Base-by-base conservation (phyloP, 2,329 filamentous ascomycete genomes). In the Ambrosiella xylebori region DNA sequence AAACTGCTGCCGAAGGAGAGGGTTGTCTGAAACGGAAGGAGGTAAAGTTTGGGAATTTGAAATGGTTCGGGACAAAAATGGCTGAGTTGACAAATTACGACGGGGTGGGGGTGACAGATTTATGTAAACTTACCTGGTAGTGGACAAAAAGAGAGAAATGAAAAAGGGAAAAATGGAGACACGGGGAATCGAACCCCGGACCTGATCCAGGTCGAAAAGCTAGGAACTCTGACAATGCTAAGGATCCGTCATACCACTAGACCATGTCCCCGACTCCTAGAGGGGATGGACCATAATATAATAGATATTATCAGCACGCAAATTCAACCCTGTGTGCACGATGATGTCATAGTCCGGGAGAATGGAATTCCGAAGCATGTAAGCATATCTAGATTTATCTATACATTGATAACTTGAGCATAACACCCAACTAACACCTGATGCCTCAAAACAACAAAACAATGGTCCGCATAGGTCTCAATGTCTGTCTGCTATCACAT, bases 221-320 rank as follows among this genome's bases (percentile, higher is more conserved):
- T 36, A 11, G 13, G 40, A 35, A 52, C 36, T 56, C 19, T 47
- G 39, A 49, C 1, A 2, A 40, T 59, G 58, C 58, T 59, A 59
- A 59, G 58, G 58, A 56, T 59, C 58, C 54, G 58, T 59, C 58
- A 59, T 59, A 59, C 51, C 51, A 53, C 51, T 53, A 53, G 51
- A 53, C 51, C 51, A 53, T 53, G 51, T 53, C 51, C 51, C 51
- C 51, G 15, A n/a, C 17, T 8, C n/a, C 4, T 27, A 3, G 1
- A 27, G 27, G 4, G 3, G 4, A 27, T 2, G 5, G 4, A 2
- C 27, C 3, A 5, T 2, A 3, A 3, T 27, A 2, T 27, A 3
- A 27, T 27, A 27, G 27, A 5, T 27, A 27, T 27, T 27, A 27
- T 27, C 5, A 4, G 4, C 27, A 27, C 27, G 5, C 4, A 2